These are phyloP conservation scores for Turritis glabra DNA, from an alignment of 345 rosid genomes.

Conservation along the genomic window DNA sequence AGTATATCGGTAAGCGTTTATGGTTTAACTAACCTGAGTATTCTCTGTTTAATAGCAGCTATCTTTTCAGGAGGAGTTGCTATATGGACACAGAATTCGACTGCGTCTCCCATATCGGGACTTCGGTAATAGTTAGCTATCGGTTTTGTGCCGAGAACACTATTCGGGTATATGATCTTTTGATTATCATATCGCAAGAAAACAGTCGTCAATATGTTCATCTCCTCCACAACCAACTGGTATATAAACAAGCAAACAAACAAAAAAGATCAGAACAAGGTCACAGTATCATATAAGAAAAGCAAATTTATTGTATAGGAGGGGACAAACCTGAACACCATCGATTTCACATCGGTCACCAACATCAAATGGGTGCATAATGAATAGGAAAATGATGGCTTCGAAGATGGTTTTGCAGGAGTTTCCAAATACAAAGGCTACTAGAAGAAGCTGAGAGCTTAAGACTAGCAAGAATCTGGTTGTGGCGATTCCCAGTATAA, in stretches of 20 bases:
- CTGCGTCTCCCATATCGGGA: constrained; percentile 42
- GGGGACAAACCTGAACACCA: constrained; percentile 58
- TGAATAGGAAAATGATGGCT: constrained; percentile 82
- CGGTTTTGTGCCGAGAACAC: constrained; percentile 60
- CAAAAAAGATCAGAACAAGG: not conserved
- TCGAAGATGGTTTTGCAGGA: constrained; percentile 81
- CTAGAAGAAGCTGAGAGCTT: constrained; percentile 62
- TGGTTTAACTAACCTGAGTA: constrained; percentile 30
- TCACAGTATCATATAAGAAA: not conserved
- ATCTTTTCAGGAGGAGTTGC: constrained; percentile 43
- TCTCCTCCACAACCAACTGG: constrained; percentile 86
- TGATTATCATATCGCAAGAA: constrained; percentile 68
- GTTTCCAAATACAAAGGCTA: constrained; percentile 76
- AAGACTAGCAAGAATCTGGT: constrained; percentile 55
- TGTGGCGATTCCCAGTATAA: constrained; percentile 71
- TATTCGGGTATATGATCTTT: constrained; percentile 73
- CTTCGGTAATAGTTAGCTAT: constrained; percentile 42
- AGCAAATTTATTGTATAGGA: not conserved
- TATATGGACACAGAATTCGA: constrained; percentile 40
- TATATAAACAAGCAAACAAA: not conserved
- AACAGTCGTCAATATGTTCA: constrained; percentile 79
- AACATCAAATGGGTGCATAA: constrained; percentile 82
- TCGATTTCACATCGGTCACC: constrained; percentile 86
- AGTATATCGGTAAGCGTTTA: not conserved
- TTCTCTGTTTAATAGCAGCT: constrained; percentile 41